These are phyloP conservation scores for Phytophthora parvispora DNA, from an alignment of 352 stramenopile species.

Conservation along the genomic window DNA sequence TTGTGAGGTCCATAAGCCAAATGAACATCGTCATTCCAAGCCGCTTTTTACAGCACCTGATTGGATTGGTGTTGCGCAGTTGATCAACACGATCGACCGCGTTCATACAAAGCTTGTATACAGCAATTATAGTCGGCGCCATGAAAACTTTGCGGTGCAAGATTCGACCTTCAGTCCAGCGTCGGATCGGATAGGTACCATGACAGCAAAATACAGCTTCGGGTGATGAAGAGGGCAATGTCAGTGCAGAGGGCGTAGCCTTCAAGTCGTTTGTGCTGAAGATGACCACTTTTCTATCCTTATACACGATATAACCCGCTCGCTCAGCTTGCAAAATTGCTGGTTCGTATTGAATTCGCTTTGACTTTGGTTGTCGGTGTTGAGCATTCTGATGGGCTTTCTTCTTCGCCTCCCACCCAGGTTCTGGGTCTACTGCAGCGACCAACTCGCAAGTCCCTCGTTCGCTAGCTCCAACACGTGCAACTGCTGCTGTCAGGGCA, in stretches of 20 bases:
- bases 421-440: constrained; percentile 12
- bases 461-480: not conserved
- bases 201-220: constrained; percentile 21
- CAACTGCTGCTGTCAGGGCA: not conserved
- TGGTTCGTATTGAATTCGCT: not conserved
- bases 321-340: not conserved
- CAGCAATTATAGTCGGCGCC: not conserved
- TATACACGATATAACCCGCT: constrained; percentile 22
- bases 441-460: constrained; percentile 10
- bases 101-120: constrained; percentile 19
- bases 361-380: not conserved
- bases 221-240: not conserved
- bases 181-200: constrained; percentile 3
- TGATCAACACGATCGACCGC: constrained; percentile 21
- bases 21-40: constrained; percentile 16
- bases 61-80: constrained; percentile 10
- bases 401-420: constrained; percentile 3
- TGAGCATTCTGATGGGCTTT: constrained; percentile 8
- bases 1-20: constrained; percentile 15
- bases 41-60: constrained; percentile 7
- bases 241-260: not conserved
- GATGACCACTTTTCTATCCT: constrained; percentile 25
- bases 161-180: constrained; percentile 17
- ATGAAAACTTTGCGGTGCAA: constrained; percentile 12
- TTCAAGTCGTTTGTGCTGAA: constrained; percentile 21